Conservation (phyloP, 164 flowering plant genomes). For the Chimonanthus praecox region DNA sequence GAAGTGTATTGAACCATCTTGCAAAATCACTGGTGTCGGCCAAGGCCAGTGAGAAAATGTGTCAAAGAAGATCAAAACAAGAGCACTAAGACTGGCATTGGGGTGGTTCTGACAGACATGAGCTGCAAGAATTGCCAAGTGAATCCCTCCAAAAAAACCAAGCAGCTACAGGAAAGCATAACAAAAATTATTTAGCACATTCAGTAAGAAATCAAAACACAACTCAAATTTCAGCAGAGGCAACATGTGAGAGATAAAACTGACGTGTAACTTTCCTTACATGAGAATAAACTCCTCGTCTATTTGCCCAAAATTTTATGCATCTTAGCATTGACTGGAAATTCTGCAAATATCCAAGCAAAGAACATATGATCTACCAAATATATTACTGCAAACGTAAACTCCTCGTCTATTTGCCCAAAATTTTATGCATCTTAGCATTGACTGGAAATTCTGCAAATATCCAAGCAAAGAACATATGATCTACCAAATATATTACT, state of each 20-base stretch:
- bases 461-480: conserved; percentile 6
- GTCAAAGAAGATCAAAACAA: conserved; percentile 35
- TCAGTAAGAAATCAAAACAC: background rate
- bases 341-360: conserved; percentile 22
- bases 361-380: conserved; percentile 7
- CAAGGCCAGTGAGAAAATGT: conserved; percentile 51
- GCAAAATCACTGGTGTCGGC: conserved; percentile 48
- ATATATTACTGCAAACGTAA: background rate
- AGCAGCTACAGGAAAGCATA: conserved; percentile 31
- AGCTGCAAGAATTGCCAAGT: conserved; percentile 50
- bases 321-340: conserved; percentile 44
- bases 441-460: conserved; percentile 36
- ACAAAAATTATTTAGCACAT: background rate
- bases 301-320: conserved; percentile 47
- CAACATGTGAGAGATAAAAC: background rate
- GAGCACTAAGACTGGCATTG: conserved; percentile 28
- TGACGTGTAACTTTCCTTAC: conserved; percentile 23
- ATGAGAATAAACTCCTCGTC: conserved; percentile 54
- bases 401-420: conserved; percentile 62
- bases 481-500: conserved; percentile 4
- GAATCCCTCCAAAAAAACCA: conserved; percentile 61
- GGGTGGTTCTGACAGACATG: conserved; percentile 42
- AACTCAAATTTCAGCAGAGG: background rate
- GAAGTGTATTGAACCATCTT: conserved; percentile 23
- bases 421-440: conserved; percentile 43